phyloP scores from a whole-genome alignment of 176 grass and related monocot species.

The Poa pratensis region DNA sequence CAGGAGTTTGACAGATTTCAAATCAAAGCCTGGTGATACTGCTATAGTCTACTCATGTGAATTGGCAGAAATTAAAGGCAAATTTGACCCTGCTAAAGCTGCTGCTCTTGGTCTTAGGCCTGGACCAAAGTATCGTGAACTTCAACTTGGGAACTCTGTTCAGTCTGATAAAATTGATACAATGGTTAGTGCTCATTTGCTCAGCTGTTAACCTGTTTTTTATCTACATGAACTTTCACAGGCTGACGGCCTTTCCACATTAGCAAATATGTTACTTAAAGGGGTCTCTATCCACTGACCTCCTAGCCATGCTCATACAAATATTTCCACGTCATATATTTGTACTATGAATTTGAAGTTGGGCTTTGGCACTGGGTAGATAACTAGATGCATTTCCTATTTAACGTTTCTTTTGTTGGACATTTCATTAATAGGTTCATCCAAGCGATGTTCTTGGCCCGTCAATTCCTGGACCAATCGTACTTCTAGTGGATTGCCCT shows the following conservation, averaged over 20 bases:
- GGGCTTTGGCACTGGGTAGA: not conserved
- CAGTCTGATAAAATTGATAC: conserved; percentile 65
- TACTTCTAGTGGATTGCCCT: conserved; percentile 89
- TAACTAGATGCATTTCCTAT: conserved; percentile 16
- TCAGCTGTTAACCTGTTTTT: not conserved
- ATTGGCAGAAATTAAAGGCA: conserved; percentile 91
- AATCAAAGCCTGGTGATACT: conserved; percentile 75
- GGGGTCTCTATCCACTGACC: not conserved
- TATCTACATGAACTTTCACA: conserved; percentile 3
- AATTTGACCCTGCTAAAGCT: conserved; percentile 92
- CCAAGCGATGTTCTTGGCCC: conserved; percentile 86
- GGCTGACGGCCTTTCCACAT: not conserved
- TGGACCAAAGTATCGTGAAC: conserved; percentile 84
- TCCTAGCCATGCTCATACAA: not conserved
- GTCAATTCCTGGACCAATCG: conserved; percentile 69
- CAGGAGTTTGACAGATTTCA: conserved; percentile 42
- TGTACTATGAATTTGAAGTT: conserved; percentile 26
- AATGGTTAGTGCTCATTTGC: conserved; percentile 58
- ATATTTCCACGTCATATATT: not conserved
- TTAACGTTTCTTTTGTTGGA: conserved; percentile 38
- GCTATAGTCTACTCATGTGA: conserved; percentile 94
- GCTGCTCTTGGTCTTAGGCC: conserved; percentile 67
- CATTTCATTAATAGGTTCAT: conserved; percentile 69
- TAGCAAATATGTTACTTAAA: not conserved
- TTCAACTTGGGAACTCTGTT: conserved; percentile 95